Evolutionary conservation across 73 alveolate species (phyloP).

Genomic region (Paramecium sonneborni): DNA sequence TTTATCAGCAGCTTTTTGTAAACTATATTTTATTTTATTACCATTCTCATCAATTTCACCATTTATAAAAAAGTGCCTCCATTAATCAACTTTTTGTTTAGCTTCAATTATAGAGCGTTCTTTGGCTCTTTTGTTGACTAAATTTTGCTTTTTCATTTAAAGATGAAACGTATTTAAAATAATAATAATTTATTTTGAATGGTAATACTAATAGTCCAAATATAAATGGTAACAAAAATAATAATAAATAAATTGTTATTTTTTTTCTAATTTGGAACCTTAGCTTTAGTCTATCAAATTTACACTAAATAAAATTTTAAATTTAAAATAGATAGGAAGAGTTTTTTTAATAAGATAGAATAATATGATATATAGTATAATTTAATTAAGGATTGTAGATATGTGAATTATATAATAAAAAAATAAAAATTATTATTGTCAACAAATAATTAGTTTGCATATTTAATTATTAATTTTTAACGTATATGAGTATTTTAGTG

Average conservation of each 20-base stretch:
- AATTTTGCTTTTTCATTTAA: not conserved
- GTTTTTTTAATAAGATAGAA: too few relatives aligned
- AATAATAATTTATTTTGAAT: too few relatives aligned
- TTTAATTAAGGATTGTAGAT: not conserved
- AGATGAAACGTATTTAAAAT: not conserved
- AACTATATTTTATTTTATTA: not conserved
- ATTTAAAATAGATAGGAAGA: too few relatives aligned
- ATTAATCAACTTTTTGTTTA: not conserved
- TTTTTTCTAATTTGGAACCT: too few relatives aligned
- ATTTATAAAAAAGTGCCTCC: constrained; percentile 2
- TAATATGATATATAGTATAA: not conserved
- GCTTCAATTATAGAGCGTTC: constrained; percentile 37
- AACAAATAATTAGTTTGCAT: not conserved
- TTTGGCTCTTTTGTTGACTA: not conserved
- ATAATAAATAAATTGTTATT: too few relatives aligned
- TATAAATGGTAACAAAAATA: too few relatives aligned
- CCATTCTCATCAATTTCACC: constrained; percentile 19
- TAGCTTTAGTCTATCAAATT: too few relatives aligned
- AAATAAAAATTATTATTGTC: not conserved
- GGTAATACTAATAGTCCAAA: too few relatives aligned
- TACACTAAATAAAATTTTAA: too few relatives aligned
- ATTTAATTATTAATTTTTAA: not conserved
- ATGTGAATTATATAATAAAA: not conserved
- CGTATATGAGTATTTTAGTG: constrained; percentile 15
- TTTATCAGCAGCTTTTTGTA: not conserved